Evolutionary conservation across 441 rosid species (phyloP).

Genomic region (Populus hybrid): DNA sequence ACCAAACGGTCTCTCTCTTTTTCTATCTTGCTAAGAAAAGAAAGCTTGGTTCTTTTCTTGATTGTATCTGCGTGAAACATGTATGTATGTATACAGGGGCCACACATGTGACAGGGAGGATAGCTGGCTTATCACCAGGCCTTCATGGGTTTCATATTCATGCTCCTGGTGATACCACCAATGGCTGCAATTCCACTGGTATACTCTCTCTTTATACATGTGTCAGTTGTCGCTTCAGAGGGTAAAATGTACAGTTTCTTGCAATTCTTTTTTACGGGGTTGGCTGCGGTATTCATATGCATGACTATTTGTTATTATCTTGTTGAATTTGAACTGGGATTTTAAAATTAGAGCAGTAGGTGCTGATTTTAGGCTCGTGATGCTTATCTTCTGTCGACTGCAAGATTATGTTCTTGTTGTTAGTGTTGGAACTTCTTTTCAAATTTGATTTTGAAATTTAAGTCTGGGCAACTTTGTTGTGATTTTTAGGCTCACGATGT

Average conservation of each 20-base stretch:
- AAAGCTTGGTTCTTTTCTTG: neutral
- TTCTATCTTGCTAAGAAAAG: neutral
- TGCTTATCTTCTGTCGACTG: slow-evolving; percentile 2
- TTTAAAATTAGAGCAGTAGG: neutral
- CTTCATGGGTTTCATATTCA: slow-evolving; percentile 96
- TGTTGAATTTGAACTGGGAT: slow-evolving; percentile 1
- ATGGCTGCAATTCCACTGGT: slow-evolving; percentile 99
- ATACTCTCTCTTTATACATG: neutral
- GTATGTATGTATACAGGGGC: slow-evolving; percentile 38
- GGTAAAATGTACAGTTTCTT: neutral
- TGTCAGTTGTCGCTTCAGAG: neutral
- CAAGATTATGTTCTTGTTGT: neutral
- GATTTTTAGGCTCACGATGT: neutral
- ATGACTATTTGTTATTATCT: neutral
- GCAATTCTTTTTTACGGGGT: neutral
- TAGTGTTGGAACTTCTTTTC: neutral
- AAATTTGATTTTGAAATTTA: neutral
- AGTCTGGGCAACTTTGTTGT: neutral
- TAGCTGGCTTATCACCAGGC: slow-evolving; percentile 82
- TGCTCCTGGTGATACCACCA: slow-evolving; percentile 92
- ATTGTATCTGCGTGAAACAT: neutral
- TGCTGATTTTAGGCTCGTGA: neutral
- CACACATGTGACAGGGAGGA: slow-evolving; percentile 66
- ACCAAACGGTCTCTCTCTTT: slow-evolving; percentile 43
- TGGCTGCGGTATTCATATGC: neutral